Evolutionary conservation across 441 rosid genomes (phyloP), one percentile per base, ranked within the genome.

Genomic region (Erysimum cheiri): DNA sequence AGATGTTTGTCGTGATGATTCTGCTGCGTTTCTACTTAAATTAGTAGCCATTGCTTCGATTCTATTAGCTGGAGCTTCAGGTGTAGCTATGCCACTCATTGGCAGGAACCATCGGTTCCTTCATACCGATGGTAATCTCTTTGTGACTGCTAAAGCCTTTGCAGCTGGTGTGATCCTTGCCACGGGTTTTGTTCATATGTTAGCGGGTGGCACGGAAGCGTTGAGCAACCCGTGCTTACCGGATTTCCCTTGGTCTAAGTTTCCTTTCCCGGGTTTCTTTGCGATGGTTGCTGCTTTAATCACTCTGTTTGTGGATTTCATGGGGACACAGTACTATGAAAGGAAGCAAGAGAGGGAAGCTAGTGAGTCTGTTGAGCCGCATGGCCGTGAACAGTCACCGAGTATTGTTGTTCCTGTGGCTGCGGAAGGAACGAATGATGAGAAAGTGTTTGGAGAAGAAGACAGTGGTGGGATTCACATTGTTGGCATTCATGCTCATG

Each of bases 111-210:
- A 85, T 19, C 80, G 80, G 35, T 85, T 91, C 61, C 84, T 91
- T 40, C 82, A 76, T 4, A 83, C 95, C 0, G 96, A 93, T 14
- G 78, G 95, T 0, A 85, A 82, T 75, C 93, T 91, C 60, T 88
- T 89, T 43, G 88, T 88, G 2, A 82, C 93, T 0, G 86, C 93
- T n/a, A 93, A 93, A 81, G 91, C 98, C 14, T 93, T 93, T 60
- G 97, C 97, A 0, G 98, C 96, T 0, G 97, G 98, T 8, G 97
- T 93, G 28, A 93, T 93, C 37, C 80, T 93, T 0, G 94, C 98
- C 15, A 93, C 98, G 0, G 98, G 96, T 1, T 93, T 93, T 64
- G 97, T 91, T 67, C 98, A 91, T 64, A 91, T 93, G 96, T 70
- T 93, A 8, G 64, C 89, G 0, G 91, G 78, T 3, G 98, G 96